Base-by-base conservation (phyloP, 768 basidiomycete genomes). In the Mycena metata region DNA sequence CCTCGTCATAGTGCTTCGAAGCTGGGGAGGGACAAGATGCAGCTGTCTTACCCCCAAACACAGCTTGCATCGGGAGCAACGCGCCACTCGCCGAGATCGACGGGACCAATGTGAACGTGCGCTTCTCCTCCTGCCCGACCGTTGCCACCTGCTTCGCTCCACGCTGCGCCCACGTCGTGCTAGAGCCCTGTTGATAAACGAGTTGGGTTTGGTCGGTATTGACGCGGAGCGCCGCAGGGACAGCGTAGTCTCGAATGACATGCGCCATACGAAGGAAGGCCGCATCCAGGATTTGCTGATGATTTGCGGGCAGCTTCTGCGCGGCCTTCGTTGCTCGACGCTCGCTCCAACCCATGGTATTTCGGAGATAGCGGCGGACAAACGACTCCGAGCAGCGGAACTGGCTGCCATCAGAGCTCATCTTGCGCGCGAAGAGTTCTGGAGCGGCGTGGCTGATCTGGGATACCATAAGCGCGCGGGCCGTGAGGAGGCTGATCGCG, bases 141-240 rank as follows among this genome's bases (percentile, higher is more conserved):
- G 39, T 62, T 0, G 72, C 49, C 5, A 85, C 81, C 54, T 84
- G 84, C 64, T 80, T 79, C 0, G 74, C 63, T 0, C 82, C 80
- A 0, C 30, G 69, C 43, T 69, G 26, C 1, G 68, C 75, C 61
- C 74, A 85, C 13, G 83, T 83, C 52, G 75, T 60, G 11, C 69
- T 67, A 3, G 67, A 54, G 17, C 74, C 77, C 26, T 72, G 77
- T 5, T 69, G 62, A 51, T 76, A 77, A 0, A 76, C 42, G 10
- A 77, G 51, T 43, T 39, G 39, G 10, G 39, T 39, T 10, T 39
- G 39, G 39, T 39, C 39, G 39, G 39, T 39, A 15, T 39, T 83
- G 78, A 60, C 35, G 21, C 24, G 43, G 1, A 60, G 45, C 3
- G 24, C 59, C 19, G 59, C 43, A 1, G 59, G 59, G 15, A 60